Conservation (phyloP, 2,329 filamentous ascomycete species). For the Nannizzia gypsea region DNA sequence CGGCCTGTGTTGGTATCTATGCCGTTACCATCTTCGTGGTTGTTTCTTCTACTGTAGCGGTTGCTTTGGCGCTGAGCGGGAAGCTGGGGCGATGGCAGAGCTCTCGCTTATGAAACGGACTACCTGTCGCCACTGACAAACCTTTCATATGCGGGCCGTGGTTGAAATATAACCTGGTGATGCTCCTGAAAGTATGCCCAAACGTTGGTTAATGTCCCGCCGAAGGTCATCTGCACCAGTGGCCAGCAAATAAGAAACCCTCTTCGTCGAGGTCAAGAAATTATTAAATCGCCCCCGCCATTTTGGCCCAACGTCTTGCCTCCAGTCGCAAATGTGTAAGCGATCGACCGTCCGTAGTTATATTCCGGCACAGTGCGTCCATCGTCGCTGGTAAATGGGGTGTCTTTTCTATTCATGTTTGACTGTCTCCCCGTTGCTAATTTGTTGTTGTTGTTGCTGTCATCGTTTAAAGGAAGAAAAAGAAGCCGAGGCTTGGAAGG, state of each 20-base stretch:
- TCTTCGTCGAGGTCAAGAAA: neutral
- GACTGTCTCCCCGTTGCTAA: no score
- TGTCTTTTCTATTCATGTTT: no score
- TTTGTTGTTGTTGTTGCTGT: neutral
- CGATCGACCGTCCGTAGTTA: neutral
- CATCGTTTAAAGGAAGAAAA: neutral
- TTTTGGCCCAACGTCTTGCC: neutral
- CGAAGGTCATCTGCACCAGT: neutral
- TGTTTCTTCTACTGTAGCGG: neutral
- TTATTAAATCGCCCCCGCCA: neutral
- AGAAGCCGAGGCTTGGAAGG: neutral
- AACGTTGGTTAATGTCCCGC: neutral
- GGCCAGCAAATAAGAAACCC: neutral
- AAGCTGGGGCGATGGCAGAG: neutral
- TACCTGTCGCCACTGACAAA: neutral
- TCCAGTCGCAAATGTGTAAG: no score
- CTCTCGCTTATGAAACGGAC: neutral
- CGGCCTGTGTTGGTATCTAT: neutral
- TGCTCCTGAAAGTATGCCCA: neutral
- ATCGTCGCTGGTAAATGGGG: no score
- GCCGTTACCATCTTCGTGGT: neutral
- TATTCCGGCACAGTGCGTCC: no score
- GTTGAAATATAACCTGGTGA: neutral
- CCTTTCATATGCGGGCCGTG: neutral
- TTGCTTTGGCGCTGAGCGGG: neutral